These are phyloP conservation scores for Luvunga scandens DNA, from an alignment of 345 rosid genomes.

Conservation along the genomic window DNA sequence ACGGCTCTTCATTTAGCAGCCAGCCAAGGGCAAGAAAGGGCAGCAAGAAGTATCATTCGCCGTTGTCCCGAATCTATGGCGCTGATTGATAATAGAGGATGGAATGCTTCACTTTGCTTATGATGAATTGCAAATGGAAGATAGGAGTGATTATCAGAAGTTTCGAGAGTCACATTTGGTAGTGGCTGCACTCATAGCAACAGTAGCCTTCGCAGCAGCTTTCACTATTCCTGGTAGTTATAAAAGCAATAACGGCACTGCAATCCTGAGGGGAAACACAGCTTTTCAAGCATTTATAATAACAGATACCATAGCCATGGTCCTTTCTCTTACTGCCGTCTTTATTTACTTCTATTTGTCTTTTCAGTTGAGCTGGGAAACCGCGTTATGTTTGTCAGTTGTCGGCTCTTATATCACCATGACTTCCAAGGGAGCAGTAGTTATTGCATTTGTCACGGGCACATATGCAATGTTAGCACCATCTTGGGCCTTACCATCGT, in stretches of 20 bases:
- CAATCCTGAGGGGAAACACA: not conserved
- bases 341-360: not conserved
- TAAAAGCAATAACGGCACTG: not conserved
- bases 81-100: not conserved
- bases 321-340: not conserved
- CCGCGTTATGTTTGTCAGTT: no score
- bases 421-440: not conserved
- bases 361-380: not conserved
- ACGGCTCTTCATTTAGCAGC: not conserved
- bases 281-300: constrained; percentile 1
- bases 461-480: not conserved
- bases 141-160: no score
- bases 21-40: not conserved
- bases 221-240: not conserved
- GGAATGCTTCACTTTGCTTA: constrained; percentile 1
- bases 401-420: no score
- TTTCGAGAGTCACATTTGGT: not conserved
- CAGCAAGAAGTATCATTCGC: not conserved
- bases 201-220: not conserved
- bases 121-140: no score
- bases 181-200: constrained; percentile 1
- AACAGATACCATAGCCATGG: not conserved
- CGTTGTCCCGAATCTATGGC: not conserved
- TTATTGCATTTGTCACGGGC: not conserved
- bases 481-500: not conserved